Percentiles rank a stretch among this genome's conserved stretches.
Conservation (phyloP, 2,329 filamentous ascomycete species). For the Podosphaera aphanis region DNA sequence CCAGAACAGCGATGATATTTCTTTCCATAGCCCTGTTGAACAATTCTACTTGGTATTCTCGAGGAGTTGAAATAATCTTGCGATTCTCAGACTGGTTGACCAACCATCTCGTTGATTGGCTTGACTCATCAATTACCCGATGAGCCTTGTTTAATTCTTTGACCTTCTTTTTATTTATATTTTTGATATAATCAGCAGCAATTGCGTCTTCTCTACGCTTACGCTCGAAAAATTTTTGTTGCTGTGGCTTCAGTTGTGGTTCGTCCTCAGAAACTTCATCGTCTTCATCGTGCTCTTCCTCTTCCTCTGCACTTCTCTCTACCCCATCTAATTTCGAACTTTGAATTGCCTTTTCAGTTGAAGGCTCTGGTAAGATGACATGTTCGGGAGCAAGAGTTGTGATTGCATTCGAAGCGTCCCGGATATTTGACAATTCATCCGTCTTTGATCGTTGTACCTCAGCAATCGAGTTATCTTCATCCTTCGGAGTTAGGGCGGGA, state of each 20-base stretch:
- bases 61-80: slow-evolving; percentile 48
- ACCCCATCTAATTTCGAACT: background rate
- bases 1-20: slow-evolving; percentile 81
- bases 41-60: slow-evolving; percentile 80
- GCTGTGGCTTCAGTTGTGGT: slow-evolving; percentile 14
- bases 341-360: background rate
- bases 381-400: background rate
- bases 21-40: slow-evolving; percentile 66
- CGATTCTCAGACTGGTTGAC: slow-evolving; percentile 15
- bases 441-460: too few relatives aligned
- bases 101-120: slow-evolving; percentile 14
- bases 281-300: background rate
- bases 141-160: slow-evolving; percentile 8
- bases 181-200: slow-evolving; percentile 24
- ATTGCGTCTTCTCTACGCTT: slow-evolving; percentile 26
- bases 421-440: too few relatives aligned
- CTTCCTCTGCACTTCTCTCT: background rate
- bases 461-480: too few relatives aligned
- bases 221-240: slow-evolving; percentile 21
- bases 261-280: slow-evolving; percentile 7
- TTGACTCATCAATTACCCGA: slow-evolving; percentile 7
- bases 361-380: background rate
- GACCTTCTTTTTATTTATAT: slow-evolving; percentile 8
- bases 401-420: too few relatives aligned
- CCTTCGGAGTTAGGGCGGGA: too few relatives aligned